Evolutionary conservation across 2,329 filamentous ascomycete genomes (phyloP).

Genomic region (Pseudogymnoascus destructans): DNA sequence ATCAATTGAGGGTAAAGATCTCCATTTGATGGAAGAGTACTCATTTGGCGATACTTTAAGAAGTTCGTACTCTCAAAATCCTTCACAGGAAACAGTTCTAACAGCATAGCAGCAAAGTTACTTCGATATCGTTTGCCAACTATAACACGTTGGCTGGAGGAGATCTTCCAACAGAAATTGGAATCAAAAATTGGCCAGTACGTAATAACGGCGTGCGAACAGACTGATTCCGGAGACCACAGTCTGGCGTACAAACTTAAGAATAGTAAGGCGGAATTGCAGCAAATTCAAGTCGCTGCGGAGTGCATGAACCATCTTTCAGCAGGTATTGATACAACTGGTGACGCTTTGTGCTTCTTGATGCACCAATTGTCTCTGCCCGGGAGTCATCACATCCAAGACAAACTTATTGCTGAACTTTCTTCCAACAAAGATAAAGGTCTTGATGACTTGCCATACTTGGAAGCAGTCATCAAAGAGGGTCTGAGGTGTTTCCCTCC

Average conservation of each 20-base stretch:
- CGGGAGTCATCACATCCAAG: conserved; percentile 37
- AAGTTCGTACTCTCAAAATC: conserved; percentile 32
- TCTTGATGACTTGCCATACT: conserved; percentile 40
- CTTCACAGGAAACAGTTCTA: not conserved
- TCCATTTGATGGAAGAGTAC: conserved; percentile 54
- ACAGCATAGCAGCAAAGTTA: not conserved
- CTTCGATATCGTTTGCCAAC: conserved; percentile 6
- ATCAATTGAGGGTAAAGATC: conserved; percentile 44
- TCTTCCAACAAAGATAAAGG: conserved; percentile 27
- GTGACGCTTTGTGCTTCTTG: conserved; percentile 55
- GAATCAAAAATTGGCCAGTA: conserved; percentile 25
- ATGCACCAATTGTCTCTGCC: conserved; percentile 59
- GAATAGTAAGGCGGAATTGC: conserved; percentile 36
- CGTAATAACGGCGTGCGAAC: conserved; percentile 39
- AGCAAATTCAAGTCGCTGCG: conserved; percentile 44
- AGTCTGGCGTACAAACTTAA: conserved; percentile 47
- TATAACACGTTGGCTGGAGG: conserved; percentile 28
- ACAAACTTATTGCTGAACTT: conserved; percentile 40
- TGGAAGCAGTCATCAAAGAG: conserved; percentile 52
- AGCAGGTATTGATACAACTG: conserved; percentile 59
- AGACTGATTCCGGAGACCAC: conserved; percentile 36
- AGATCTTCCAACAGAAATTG: not conserved
- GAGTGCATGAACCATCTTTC: conserved; percentile 62
- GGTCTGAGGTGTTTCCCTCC: conserved; percentile 48
- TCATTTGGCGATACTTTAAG: conserved; percentile 55